Base-by-base conservation (phyloP, 441 rosid genomes). In the Adansonia madagascariensis region DNA sequence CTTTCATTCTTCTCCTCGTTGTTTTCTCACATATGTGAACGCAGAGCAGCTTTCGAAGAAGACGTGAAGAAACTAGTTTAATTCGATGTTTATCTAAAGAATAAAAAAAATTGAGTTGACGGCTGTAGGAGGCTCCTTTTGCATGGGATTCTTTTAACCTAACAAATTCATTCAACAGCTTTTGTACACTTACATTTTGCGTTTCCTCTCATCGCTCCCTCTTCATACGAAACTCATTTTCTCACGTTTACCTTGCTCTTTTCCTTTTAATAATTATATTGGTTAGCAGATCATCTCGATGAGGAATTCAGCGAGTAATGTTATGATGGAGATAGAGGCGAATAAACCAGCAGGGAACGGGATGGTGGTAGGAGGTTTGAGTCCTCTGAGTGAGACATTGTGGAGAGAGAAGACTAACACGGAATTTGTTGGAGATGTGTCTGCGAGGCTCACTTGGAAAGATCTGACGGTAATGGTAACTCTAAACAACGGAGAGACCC, bases 381-480 rank as follows among this genome's bases (percentile, higher is more conserved):
- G 98, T 80, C 98, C 99, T 60, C 83, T 95, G 14, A 95, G 99
- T 80, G 97, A 89, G 87, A 81, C 97, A 0, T 80, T 94, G 18
- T 95, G 99, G 99, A 88, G 88, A 74, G 97, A 90, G 65, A 88
- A 84, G 81, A 71, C 91, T 3, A 86, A 84, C 39, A 84, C 89
- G 3, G 93, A 89, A 77, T 71, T 86, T 27, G 83, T 86, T 0
- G 97, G 95, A 62, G 98, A 95, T 63, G 98, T 94, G 18, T 89
- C 95, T 1, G 99, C 99, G 2, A 83, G 97, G 83, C 90, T 95
- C 15, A 91, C 94, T 6, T 95, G 99, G 99, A 90, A 87, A 85
- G 99, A 95, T 82, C 92, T 95, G 78, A 94, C 97, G 0, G 99
- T 95, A 18, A 95, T 84, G 91, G 97, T 94, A 0, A 87, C 91